phyloP scores from a whole-genome alignment of 2,329 filamentous ascomycete genomes.

The Fusarium sp. region DNA sequence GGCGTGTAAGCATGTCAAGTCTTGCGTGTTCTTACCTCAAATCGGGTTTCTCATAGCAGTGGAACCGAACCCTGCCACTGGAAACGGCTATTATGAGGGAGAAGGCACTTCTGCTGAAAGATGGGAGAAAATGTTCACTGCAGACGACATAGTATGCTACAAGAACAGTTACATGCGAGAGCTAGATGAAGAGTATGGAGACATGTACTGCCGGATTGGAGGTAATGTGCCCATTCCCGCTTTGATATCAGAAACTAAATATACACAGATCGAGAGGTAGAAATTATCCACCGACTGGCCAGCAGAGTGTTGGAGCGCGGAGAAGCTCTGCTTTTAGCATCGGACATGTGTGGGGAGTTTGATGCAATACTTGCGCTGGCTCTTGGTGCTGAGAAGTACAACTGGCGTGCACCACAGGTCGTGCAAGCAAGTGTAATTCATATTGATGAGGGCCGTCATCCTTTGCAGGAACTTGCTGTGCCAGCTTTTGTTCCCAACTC shows the following conservation, averaged over 20 bases:
- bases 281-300: constrained; percentile 83
- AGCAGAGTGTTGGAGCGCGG: constrained; percentile 77
- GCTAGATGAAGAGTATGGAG: constrained; percentile 84
- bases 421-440: constrained; percentile 75
- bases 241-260: constrained; percentile 35
- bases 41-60: constrained; percentile 89
- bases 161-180: constrained; percentile 86
- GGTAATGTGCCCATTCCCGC: constrained; percentile 60
- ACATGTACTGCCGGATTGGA: constrained; percentile 85
- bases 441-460: constrained; percentile 84
- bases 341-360: constrained; percentile 85
- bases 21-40: constrained; percentile 91
- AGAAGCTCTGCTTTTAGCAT: constrained; percentile 72
- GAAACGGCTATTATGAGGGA: constrained; percentile 72
- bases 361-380: constrained; percentile 87
- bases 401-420: constrained; percentile 76
- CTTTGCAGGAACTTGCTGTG: constrained; percentile 86
- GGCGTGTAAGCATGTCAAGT: constrained; percentile 65
- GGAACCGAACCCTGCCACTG: constrained; percentile 61
- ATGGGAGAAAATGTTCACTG: constrained; percentile 84
- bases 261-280: constrained; percentile 80
- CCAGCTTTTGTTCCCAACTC: constrained; percentile 86
- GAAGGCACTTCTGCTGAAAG: constrained; percentile 62
- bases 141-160: constrained; percentile 80
- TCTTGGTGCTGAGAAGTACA: constrained; percentile 78